Base-by-base conservation (phyloP, 352 stramenopile genomes). In the Discostella stelligera region DNA sequence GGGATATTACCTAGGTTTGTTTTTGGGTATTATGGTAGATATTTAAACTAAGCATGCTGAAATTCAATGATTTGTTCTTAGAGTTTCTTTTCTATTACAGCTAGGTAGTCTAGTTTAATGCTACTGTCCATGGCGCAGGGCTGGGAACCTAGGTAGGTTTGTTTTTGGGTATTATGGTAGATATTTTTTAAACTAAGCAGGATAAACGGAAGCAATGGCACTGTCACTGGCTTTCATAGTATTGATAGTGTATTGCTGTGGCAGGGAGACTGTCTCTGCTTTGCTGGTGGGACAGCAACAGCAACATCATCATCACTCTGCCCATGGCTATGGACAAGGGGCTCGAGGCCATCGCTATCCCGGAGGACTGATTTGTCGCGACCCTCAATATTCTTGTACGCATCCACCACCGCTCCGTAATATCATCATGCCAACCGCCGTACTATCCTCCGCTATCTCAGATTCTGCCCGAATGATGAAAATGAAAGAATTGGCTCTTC, bases 401-500 rank as follows among this genome's bases (percentile, higher is more conserved):
- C 37, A 44, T 44, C 7, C 2, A 44, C 37, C 37, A 14, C 37
- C 37, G 37, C 37, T 44, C 37, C 37, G 37, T 14, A 44, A 44
- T 10, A 11, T 10, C 1, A 44, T 14, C 11, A 44, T 14, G 37
- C 37, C 37, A 14, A 10, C 37, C 7, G 37, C 37, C 37, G 11
- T 8, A n/a, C n/a, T n/a, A 14, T 44, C 37, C 37, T 44, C 37
- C 1, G 7, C 37, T 2, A 44, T 44, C 2, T 44, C 37, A 8
- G 37, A 44, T 8, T 44, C 37, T 44, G 37, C 37, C 13, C 37
- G 37, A 44, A 44, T 44, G 2, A 44, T 44, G 37, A 44, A 30
- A 25, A 66, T 27, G 11, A 72, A 64, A 52, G 53, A 69, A 67
- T 25, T 77, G 30, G 74, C 74, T 50, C 53, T 52, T 32, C 66